phyloP scores from a whole-genome alignment of 1,284 basidiomycete genomes.

The Pseudozyma pruni region DNA sequence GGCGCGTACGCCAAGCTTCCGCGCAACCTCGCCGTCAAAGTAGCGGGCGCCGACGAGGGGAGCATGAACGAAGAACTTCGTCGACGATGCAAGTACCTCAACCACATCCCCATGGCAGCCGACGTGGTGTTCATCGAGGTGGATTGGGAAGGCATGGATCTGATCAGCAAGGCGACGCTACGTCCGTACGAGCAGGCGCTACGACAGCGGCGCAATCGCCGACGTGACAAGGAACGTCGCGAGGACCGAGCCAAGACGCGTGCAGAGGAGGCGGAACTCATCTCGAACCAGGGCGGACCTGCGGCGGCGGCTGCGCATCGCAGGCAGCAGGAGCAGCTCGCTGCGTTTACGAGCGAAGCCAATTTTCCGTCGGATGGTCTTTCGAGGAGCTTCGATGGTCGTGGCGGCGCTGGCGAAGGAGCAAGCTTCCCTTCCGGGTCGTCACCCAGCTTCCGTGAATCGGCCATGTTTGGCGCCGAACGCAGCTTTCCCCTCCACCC shows the following conservation, averaged over 20 bases:
- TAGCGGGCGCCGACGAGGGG: constrained; percentile 78
- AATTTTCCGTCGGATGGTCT: constrained; percentile 50
- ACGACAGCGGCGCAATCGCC: constrained; percentile 48
- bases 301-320: constrained; percentile 46
- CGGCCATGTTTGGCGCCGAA: constrained; percentile 63
- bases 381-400: constrained; percentile 43
- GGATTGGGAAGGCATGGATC: constrained; percentile 70
- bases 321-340: constrained; percentile 39
- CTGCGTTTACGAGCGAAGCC: constrained; percentile 35
- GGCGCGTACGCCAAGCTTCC: constrained; percentile 86
- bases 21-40: constrained; percentile 79
- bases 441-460: constrained; percentile 60
- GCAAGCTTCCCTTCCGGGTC: constrained; percentile 13
- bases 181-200: constrained; percentile 60
- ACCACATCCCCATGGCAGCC: constrained; percentile 87
- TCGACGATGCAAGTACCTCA: constrained; percentile 93
- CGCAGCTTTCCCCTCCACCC: constrained; percentile 62
- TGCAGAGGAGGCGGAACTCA: constrained; percentile 56
- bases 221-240: constrained; percentile 54
- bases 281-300: constrained; percentile 32
- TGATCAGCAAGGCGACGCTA: constrained; percentile 49
- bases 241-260: constrained; percentile 61
- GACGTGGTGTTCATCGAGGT: constrained; percentile 95
- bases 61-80: constrained; percentile 89
- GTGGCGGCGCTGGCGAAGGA: constrained; percentile 13